Percentiles rank a stretch among this genome's conserved stretches.
These are phyloP conservation scores for Acanthamoeba sp. DNA, from an alignment of 208 protist genomes.

Conservation along the genomic window DNA sequence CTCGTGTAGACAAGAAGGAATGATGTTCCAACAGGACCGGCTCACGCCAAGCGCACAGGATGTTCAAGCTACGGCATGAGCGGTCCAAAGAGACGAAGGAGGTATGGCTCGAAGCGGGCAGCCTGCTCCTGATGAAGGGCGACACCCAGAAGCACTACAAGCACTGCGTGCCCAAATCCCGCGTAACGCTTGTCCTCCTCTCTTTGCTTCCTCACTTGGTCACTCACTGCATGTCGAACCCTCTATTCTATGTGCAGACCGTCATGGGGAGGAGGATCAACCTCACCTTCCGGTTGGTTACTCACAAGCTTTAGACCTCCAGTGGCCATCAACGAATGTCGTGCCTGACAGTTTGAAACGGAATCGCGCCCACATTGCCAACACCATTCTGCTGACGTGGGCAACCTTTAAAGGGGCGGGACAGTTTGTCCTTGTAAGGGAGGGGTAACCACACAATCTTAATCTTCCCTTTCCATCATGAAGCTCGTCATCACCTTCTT, in stretches of 20 bases:
- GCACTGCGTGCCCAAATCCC: slow-evolving; percentile 45
- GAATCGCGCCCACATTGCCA: too few species aligned
- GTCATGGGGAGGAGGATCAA: background rate
- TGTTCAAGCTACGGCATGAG: slow-evolving; percentile 33
- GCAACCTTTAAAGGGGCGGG: too few species aligned
- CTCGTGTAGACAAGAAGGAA: background rate
- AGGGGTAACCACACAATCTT: too few species aligned
- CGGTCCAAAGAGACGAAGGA: background rate
- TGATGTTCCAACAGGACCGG: background rate
- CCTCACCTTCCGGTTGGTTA: slow-evolving; percentile 31
- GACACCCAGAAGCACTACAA: slow-evolving; percentile 62
- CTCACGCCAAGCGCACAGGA: background rate
- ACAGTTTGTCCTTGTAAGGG: too few species aligned
- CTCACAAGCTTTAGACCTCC: too few species aligned
- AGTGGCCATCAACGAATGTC: too few species aligned
- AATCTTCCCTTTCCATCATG: too few species aligned
- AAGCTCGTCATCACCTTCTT: too few species aligned
- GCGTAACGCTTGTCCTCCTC: background rate
- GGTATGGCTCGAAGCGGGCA: slow-evolving; percentile 37
- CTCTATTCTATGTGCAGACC: background rate
- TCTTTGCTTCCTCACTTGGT: background rate
- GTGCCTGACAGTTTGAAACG: too few species aligned
- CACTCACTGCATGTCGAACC: background rate
- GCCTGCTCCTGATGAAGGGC: slow-evolving; percentile 50
- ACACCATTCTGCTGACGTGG: too few species aligned